Evolutionary conservation across 495 filamentous ascomycete genomes (phyloP).

Genomic region (Beverwykella pulmonaria): DNA sequence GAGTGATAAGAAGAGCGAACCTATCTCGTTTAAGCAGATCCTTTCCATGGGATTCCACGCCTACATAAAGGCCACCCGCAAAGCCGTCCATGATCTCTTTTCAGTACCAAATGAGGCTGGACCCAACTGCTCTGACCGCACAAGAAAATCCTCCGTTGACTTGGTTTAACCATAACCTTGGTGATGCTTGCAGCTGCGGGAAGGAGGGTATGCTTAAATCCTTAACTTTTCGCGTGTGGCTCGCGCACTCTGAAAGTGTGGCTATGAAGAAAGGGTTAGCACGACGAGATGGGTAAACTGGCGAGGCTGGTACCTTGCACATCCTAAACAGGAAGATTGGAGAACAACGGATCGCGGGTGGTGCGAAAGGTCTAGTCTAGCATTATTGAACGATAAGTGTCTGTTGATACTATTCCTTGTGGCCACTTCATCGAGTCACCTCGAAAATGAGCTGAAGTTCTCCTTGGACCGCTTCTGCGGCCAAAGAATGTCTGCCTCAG

Average conservation of each 20-base stretch:
- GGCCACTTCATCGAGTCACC: background rate
- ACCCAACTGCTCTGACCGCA: background rate
- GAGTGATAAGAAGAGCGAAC: no score
- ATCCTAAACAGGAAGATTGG: background rate
- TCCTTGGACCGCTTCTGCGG: slow-evolving; percentile 16
- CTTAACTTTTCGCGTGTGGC: background rate
- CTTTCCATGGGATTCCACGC: no score
- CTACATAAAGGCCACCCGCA: background rate
- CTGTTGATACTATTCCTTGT: background rate
- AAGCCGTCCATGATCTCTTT: background rate
- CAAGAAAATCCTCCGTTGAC: background rate
- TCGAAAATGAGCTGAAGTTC: background rate
- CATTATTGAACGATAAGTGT: background rate
- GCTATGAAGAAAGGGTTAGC: background rate
- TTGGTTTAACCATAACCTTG: background rate
- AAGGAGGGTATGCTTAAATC: slow-evolving; percentile 8
- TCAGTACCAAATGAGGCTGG: background rate
- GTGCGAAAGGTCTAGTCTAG: no score
- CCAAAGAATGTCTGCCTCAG: slow-evolving; percentile 16
- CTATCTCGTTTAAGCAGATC: no score
- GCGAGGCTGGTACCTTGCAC: background rate
- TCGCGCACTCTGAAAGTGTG: background rate
- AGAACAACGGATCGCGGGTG: background rate
- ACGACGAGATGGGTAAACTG: no score
- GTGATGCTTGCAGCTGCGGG: background rate